Evolutionary conservation across 352 stramenopile genomes (phyloP).

Genomic region (Globisporangium sylvaticum): DNA sequence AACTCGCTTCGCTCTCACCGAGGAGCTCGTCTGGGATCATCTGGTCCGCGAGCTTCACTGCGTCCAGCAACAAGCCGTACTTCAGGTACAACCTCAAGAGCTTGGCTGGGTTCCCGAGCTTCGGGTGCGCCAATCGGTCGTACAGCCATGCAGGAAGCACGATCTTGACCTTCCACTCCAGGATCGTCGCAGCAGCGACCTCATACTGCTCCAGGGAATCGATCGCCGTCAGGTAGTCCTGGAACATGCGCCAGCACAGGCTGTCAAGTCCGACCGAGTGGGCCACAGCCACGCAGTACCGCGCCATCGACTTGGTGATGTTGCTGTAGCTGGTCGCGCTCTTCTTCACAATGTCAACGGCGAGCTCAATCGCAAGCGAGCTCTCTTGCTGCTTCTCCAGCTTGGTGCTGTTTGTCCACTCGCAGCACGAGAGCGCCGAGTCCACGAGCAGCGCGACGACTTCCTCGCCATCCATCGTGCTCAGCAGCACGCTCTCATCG

Average conservation of each 20-base stretch:
- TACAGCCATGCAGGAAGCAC: conserved; percentile 58
- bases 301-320: conserved; percentile 63
- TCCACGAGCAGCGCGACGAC: conserved; percentile 59
- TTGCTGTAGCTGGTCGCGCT: conserved; percentile 21
- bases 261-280: conserved; percentile 31
- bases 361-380: conserved; percentile 43
- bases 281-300: conserved; percentile 57
- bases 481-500: conserved; percentile 50
- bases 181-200: conserved; percentile 47
- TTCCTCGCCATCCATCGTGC: conserved; percentile 52
- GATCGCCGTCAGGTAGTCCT: conserved; percentile 37
- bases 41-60: conserved; percentile 42
- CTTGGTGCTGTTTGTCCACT: conserved; percentile 20
- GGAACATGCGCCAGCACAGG: conserved; percentile 55
- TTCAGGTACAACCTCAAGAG: conserved; percentile 56
- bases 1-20: conserved; percentile 28
- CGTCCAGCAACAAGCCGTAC: conserved; percentile 61
- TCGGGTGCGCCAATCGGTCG: conserved; percentile 29
- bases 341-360: conserved; percentile 42
- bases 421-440: conserved; percentile 15
- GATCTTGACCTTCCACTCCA: conserved; percentile 66
- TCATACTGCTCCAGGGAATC: conserved; percentile 50
- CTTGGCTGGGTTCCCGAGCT: conserved; percentile 45
- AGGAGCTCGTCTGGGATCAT: conserved; percentile 41
- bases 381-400: conserved; percentile 46